A percentile compares a stretch with the other conserved stretches of the same genome.
phyloP scores from a whole-genome alignment of 106 monocot species.

The Dendrobium huoshanense region DNA sequence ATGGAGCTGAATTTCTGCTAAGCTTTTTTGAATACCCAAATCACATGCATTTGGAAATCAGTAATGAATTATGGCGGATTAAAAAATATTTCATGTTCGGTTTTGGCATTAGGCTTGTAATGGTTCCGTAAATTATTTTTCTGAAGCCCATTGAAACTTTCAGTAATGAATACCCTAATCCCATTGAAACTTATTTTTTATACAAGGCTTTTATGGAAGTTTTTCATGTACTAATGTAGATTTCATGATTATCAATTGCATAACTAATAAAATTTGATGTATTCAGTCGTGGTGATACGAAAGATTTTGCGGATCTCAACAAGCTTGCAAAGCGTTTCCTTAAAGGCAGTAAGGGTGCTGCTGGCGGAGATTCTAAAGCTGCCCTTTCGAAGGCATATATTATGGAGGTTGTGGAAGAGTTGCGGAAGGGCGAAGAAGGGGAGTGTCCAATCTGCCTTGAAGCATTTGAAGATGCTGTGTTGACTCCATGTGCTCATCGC shows the following conservation, averaged over 20 bases:
- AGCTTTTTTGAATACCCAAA: neutral
- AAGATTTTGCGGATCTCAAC: slow-evolving; percentile 78
- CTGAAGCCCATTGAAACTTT: neutral
- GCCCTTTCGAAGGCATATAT: slow-evolving; percentile 71
- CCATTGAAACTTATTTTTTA: neutral
- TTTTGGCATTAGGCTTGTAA: neutral
- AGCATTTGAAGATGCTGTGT: slow-evolving; percentile 93
- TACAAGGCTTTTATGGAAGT: neutral
- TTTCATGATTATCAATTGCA: neutral
- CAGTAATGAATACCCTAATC: neutral
- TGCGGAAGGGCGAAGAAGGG: slow-evolving; percentile 68
- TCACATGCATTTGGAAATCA: neutral
- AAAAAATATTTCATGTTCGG: neutral
- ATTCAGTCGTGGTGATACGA: slow-evolving; percentile 82
- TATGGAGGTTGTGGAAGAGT: slow-evolving; percentile 70
- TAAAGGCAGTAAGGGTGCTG: slow-evolving; percentile 34
- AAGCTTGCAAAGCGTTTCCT: slow-evolving; percentile 83
- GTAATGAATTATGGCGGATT: neutral
- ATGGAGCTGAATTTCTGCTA: neutral
- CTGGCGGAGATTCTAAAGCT: slow-evolving; percentile 22
- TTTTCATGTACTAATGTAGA: neutral
- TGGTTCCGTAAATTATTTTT: neutral
- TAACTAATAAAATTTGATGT: slow-evolving; percentile 10
- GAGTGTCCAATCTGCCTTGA: slow-evolving; percentile 97
- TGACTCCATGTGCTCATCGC: slow-evolving; percentile 94